Conservation (phyloP, 2,329 filamentous ascomycete genomes). For the Fusarium humuli region DNA sequence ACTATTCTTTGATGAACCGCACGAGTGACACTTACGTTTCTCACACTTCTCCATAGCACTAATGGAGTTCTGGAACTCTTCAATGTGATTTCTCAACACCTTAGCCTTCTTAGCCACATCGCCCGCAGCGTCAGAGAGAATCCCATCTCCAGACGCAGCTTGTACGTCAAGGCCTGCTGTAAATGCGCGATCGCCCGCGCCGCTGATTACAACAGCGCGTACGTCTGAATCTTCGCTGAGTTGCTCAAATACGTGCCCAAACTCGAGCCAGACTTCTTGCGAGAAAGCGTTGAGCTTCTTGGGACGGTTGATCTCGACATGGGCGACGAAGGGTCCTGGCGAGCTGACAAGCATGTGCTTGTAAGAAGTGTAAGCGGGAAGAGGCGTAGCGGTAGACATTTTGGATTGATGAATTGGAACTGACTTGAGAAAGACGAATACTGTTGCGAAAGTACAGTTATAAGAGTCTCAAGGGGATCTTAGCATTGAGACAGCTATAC, state of each 20-base stretch:
- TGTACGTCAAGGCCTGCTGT: conserved; percentile 87
- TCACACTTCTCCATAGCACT: conserved; percentile 84
- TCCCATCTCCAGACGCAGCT: conserved; percentile 68
- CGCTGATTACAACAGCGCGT: conserved; percentile 82
- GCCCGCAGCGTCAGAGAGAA: conserved; percentile 52
- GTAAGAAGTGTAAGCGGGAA: conserved; percentile 60
- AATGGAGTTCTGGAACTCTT: conserved; percentile 84
- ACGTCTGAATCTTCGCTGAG: conserved; percentile 79
- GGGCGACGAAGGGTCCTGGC: conserved; percentile 79
- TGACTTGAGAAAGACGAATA: background rate
- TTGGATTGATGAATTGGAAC: background rate
- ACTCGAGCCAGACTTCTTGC: conserved; percentile 86
- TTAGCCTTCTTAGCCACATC: conserved; percentile 76
- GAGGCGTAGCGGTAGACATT: conserved; percentile 44
- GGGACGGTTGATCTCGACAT: conserved; percentile 91
- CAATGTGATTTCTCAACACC: conserved; percentile 73
- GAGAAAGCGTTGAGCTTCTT: conserved; percentile 90
- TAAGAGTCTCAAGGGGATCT: conserved; percentile 1
- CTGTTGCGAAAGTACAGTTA: background rate
- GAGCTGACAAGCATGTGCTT: conserved; percentile 80
- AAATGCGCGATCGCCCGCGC: conserved; percentile 85
- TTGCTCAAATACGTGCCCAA: conserved; percentile 76
- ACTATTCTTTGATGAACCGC: background rate
- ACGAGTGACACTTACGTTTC: conserved; percentile 71
- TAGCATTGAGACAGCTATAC: background rate